Percentiles rank a stretch among this genome's conserved stretches.
Conservation (phyloP, 441 rosid genomes). For the Daphne laureola region DNA sequence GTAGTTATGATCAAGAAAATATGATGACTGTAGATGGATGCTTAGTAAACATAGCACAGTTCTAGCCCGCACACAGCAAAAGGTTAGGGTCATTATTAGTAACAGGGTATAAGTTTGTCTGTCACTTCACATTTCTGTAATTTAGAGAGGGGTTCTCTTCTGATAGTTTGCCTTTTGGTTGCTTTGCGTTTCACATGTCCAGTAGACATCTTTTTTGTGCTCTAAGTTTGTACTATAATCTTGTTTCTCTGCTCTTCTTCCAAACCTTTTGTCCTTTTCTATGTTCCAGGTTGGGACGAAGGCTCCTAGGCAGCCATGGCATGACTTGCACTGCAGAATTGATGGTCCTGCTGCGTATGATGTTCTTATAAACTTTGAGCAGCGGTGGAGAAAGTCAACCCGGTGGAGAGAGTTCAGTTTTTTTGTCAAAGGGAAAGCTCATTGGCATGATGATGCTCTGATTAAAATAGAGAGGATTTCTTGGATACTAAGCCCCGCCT, state of each 20-base stretch:
- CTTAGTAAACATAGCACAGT: no score
- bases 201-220: neutral
- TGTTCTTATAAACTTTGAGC: slow-evolving; percentile 90
- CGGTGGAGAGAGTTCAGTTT: slow-evolving; percentile 62
- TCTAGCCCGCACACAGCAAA: no score
- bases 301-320: slow-evolving; percentile 98
- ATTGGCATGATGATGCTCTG: slow-evolving; percentile 76
- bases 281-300: slow-evolving; percentile 41
- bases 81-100: neutral
- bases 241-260: slow-evolving; percentile 1
- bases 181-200: slow-evolving; percentile 6
- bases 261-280: neutral
- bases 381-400: slow-evolving; percentile 85
- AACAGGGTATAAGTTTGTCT: neutral
- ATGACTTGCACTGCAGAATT: slow-evolving; percentile 77
- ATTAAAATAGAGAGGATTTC: slow-evolving; percentile 77
- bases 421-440: slow-evolving; percentile 41
- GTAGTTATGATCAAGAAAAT: no score
- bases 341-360: slow-evolving; percentile 98
- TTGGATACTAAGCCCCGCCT: slow-evolving; percentile 71
- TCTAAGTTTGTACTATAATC: neutral
- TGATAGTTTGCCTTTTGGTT: neutral
- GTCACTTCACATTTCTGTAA: neutral
- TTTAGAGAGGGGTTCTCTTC: neutral
- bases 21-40: no score